Evolutionary conservation across 495 filamentous ascomycete genomes (phyloP).

Genomic region (Penicillium ucsense): DNA sequence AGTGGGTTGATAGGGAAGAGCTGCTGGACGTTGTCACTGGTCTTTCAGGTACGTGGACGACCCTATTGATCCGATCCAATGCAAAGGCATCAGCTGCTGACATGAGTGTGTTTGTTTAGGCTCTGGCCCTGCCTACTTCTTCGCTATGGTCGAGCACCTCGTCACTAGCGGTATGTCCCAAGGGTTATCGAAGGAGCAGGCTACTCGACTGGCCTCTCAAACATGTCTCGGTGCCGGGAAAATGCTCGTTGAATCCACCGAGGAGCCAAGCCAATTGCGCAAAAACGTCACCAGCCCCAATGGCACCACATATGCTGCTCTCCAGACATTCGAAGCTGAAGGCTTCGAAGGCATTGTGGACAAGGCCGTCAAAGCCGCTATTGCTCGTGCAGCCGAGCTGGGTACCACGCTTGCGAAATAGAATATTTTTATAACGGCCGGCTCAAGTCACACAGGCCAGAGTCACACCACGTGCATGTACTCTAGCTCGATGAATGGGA

Average conservation of each 20-base stretch:
- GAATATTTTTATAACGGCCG: too few species aligned
- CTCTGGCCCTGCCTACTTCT: constrained; percentile 36
- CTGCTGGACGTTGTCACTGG: constrained; percentile 34
- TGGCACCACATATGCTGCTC: constrained; percentile 30
- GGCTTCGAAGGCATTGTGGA: constrained; percentile 27
- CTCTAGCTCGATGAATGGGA: too few species aligned
- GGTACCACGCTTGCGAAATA: constrained; percentile 10
- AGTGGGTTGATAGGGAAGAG: constrained; percentile 35
- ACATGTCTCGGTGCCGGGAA: constrained; percentile 34
- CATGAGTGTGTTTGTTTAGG: constrained; percentile 8
- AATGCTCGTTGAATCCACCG: constrained; percentile 29
- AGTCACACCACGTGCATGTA: too few species aligned
- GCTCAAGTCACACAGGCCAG: too few species aligned
- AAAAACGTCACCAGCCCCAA: constrained; percentile 38
- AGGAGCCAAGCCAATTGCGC: constrained; percentile 28
- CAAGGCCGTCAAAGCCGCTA: constrained; percentile 32
- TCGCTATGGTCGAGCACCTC: constrained; percentile 36
- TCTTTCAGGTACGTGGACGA: constrained; percentile 25
- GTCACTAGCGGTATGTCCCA: constrained; percentile 28
- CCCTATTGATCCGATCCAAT: too few species aligned
- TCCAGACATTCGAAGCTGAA: constrained; percentile 27
- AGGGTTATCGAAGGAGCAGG: constrained; percentile 29
- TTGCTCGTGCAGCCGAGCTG: constrained; percentile 25
- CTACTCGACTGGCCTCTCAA: constrained; percentile 30
- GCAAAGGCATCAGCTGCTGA: too few species aligned